Base-by-base conservation (phyloP, 139 green algal genomes). In the Deuterostichococcus epilithicus region DNA sequence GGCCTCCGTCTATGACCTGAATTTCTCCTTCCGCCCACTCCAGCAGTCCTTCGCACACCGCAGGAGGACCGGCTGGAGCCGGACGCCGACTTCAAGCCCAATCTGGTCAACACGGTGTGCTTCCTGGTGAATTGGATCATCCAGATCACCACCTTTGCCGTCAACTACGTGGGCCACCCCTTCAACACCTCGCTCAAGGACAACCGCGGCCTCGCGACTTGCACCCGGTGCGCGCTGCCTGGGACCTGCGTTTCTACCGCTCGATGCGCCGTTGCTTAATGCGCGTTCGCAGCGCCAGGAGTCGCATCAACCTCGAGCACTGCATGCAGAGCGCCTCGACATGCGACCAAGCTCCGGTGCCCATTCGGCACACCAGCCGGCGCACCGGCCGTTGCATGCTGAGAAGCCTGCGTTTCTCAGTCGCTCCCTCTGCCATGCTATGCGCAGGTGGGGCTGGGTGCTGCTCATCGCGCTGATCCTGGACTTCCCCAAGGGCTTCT, bases 21-120 rank as follows among this genome's bases (percentile, higher is more conserved):
- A n/a, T n/a, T n/a, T n/a, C n/a, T 6, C 26, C 32, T 23, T 32
- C n/a, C 26, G n/a, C n/a, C 34, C 20, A 26, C 32, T 26, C n/a
- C 66, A 72, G n/a, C 66, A 5, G 66, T 72, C n/a, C 34, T 20
- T 72, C 23, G 66, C 2, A 37, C 5, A 26, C 44, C 35, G 66
- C 89, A 90, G 52, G 90, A 91, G 34, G 85, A 98, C 42, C 76
- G 80, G 32, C 91, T 94, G 79, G 74, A 88, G 52, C 83, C 85
- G 3, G 95, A 98, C 72, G 73, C 81, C 4, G 88, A 93, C 58
- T 99, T 99, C 80, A 85, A 91, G 81, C 94, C 95, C 81, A 99
- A 99, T 88, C 81, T 99, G 25, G 94, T 99, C 63, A 99, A 99
- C 91, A 97, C 88, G 28, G 90, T 97, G 4, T 97, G 91, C 82